phyloP scores from a whole-genome alignment of 805 yeast species.

The Candida insectalens region DNA sequence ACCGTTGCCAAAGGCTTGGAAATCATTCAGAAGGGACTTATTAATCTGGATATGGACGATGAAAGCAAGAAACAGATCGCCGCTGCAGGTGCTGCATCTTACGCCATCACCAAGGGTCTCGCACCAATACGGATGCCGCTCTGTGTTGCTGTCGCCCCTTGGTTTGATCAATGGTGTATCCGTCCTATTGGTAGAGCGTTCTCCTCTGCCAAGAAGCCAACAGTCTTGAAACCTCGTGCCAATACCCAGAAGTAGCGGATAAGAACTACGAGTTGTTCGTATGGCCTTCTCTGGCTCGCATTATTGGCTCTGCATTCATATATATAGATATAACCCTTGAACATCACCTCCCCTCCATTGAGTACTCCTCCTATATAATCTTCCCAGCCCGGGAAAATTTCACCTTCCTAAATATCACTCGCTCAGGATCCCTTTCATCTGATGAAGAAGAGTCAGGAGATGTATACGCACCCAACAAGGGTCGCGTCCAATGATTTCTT shows the following conservation, averaged over 20 bases:
- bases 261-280: too few relatives aligned
- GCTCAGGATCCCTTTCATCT: too few relatives aligned
- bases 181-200: constrained; percentile 20
- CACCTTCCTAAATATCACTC: too few relatives aligned
- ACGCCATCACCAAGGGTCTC: constrained; percentile 23
- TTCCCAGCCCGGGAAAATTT: too few relatives aligned
- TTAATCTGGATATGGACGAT: constrained; percentile 15
- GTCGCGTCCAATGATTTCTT: constrained; percentile 48
- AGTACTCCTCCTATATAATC: too few relatives aligned
- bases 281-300: too few relatives aligned
- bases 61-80: constrained; percentile 20
- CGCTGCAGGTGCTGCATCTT: constrained; percentile 27
- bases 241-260: neutral
- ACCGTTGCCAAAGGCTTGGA: constrained; percentile 37
- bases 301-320: too few relatives aligned
- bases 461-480: constrained; percentile 32
- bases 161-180: constrained; percentile 24
- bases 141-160: constrained; percentile 23
- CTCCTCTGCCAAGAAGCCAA: constrained; percentile 7
- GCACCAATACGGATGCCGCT: constrained; percentile 22
- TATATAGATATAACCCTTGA: too few relatives aligned
- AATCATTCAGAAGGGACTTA: constrained; percentile 30
- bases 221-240: constrained; percentile 1
- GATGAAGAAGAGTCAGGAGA: neutral
- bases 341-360: too few relatives aligned